Evolutionary conservation across 257 asterid species (phyloP), one percentile per base, ranked within the genome.

Genomic region (Solanum chiquidenum): DNA sequence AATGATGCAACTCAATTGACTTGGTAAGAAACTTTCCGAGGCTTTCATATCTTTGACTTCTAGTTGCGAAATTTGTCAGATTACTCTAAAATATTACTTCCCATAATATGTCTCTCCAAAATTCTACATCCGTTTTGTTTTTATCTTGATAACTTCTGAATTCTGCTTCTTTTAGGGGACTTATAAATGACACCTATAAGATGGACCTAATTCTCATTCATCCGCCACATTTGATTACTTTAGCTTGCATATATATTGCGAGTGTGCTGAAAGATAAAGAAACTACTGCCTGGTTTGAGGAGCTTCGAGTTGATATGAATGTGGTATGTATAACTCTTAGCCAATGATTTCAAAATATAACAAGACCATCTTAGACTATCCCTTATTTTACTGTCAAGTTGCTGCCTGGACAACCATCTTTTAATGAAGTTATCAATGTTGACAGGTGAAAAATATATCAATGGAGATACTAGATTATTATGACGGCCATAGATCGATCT

Each of bases 211-310:
- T 97, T 75, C 98, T 97, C 27, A 88, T 93, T 35, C 97, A 97
- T 83, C 98, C 98, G 83, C 99, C 99, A 7, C 98, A 97, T 91
- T 91, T 94, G 94, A 95, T 95, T 84, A 92, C 98, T 72, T 90
- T 97, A 72, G 98, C 98, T 27, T 95, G 98, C 90, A 91, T 97
- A 75, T 97, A 95, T 90, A 94, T 97, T 55, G 95, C 98, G 64
- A 94, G 99, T 35, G 99, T 92, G 88, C 95, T 94, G 86, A 94
- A 92, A 91, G 98, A 95, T 80, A 97, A 95, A 88, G 99, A 95
- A 89, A 95, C 92, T 90, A 93, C 99, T 7, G 95, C 98, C 58
- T 97, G 99, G 99, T 95, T 97, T 93, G 99, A 97, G 94, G 99
- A 97, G 94, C 99, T 97, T 90, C 95, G 94, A 84, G 98, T 92